Evolutionary conservation across 2,329 filamentous ascomycete species (phyloP).

Genomic region (Acrodontium crateriforme): DNA sequence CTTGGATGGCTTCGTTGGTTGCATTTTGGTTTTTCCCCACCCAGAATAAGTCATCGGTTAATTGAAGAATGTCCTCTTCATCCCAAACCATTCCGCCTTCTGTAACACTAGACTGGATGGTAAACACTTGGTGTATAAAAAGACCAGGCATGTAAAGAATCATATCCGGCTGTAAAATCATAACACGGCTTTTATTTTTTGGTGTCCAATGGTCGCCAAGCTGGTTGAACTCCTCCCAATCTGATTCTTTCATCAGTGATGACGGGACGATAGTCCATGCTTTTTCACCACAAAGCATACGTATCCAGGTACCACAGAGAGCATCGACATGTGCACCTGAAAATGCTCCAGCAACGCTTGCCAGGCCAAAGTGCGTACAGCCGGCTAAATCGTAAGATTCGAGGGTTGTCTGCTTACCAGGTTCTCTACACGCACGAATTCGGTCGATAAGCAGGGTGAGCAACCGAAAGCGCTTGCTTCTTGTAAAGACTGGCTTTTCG

Average conservation of each 20-base stretch:
- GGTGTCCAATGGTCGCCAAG: not conserved
- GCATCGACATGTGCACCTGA: constrained; percentile 3
- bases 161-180: not conserved
- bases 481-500: constrained; percentile 7
- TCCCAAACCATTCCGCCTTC: constrained; percentile 5
- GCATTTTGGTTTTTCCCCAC: not conserved
- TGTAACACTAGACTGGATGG: constrained; percentile 1
- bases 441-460: not conserved
- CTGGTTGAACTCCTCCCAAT: not conserved
- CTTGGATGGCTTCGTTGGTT: not conserved
- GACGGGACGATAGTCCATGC: constrained; percentile 2
- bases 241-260: not conserved
- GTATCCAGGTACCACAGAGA: constrained; percentile 3
- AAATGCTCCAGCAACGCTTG: no score
- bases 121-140: constrained; percentile 2
- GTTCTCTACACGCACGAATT: not conserved
- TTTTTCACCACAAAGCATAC: constrained; percentile 2
- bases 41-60: constrained; percentile 1
- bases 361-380: no score
- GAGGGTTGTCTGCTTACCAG: not conserved
- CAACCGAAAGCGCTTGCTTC: not conserved
- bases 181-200: not conserved
- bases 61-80: constrained; percentile 2
- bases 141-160: not conserved
- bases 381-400: no score